Evolutionary conservation across 305 asterid species (phyloP).

Genomic region (Fraxinus paxiana): DNA sequence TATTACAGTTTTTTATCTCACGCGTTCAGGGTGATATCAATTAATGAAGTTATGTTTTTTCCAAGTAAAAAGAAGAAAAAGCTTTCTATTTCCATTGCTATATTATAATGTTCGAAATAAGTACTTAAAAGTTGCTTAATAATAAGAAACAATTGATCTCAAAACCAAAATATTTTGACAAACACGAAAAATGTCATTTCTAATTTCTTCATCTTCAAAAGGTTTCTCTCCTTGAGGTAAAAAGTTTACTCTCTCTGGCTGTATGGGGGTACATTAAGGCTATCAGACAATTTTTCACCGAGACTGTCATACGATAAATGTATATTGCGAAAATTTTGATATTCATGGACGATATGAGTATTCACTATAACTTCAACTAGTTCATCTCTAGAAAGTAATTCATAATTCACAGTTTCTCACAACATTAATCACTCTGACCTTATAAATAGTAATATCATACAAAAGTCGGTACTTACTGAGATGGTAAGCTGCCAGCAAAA

Average conservation of each 20-base stretch:
- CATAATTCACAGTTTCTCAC: neutral
- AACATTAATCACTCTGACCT: neutral
- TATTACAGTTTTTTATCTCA: neutral
- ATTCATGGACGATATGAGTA: neutral
- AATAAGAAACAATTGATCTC: neutral
- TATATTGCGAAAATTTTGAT: neutral
- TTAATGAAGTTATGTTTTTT: neutral
- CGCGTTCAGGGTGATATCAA: neutral
- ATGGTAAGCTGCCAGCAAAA: constrained; percentile 45
- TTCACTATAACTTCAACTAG: neutral
- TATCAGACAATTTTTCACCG: neutral
- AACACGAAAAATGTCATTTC: neutral
- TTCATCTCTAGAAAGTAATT: neutral
- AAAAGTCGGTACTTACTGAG: constrained; percentile 48
- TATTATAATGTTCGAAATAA: neutral
- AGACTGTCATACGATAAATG: neutral
- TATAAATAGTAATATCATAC: neutral
- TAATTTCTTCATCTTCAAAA: neutral
- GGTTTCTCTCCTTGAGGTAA: neutral
- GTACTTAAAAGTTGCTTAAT: neutral
- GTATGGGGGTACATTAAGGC: neutral
- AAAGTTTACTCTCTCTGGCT: neutral
- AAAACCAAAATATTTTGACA: neutral
- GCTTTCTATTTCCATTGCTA: neutral
- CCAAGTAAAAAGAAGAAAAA: neutral